Evolutionary conservation across 129 eudicot species (phyloP), one percentile per base, ranked within the genome.

Genomic region (Centaurea solstitialis): DNA sequence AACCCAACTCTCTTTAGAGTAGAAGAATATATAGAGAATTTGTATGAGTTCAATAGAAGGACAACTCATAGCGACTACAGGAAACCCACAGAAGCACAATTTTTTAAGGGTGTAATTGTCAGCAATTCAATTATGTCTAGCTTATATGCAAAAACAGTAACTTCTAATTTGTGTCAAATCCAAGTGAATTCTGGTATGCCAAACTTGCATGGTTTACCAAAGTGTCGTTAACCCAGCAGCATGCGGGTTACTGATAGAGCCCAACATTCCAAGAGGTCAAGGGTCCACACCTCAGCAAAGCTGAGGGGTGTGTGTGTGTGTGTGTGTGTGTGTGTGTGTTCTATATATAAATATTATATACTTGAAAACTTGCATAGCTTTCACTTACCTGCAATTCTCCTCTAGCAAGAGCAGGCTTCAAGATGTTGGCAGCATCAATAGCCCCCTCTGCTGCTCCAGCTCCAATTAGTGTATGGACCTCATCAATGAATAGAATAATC

Each of bases 391-490:
- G 98, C 67, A 93, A 83, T 85, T 93, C 98, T 76, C 98, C 97
- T 65, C 97, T 89, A 15, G 98, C 98, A 66, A 93, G 90, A 40
- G 98, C 98, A 64, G 97, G 97, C 79, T 91, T 93, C 85, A 93
- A 86, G 33, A 93, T 93, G 88, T 93, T 93, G 53, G 98, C 98
- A 35, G 98, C 98, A 87, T 91, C 96, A 61, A 93, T 93, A 41
- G 98, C 98, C n/a, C 98, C 98, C 81, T 91, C 98, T 72, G 98
- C 98, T 64, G 98, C 98, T 59, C 96, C 98, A 0, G 97, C 98
- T 73, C 98, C 98, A 79, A 93, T 91, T 75, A 93, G 81, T 9
- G 98, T 93, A 81, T 91, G 98, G 59, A 93, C 97, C 74, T 93
- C 98, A 86, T 91, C 98, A 68, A 93, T 93, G 76, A 93, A 93